Conservation (phyloP, 441 rosid genomes). For the Iberis amara region DNA sequence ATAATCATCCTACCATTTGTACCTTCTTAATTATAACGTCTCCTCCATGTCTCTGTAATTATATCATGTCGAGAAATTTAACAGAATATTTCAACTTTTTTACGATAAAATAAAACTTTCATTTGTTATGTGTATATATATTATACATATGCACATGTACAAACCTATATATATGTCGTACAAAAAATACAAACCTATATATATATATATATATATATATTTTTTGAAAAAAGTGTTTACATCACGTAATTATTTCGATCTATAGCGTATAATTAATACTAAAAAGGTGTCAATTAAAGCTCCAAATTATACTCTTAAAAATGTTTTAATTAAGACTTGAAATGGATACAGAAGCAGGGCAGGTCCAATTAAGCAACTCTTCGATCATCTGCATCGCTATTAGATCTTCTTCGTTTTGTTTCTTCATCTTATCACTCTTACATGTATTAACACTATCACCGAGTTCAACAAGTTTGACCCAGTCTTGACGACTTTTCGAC, state of each 20-base stretch:
- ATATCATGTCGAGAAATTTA: slow-evolving; percentile 12
- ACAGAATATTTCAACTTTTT: slow-evolving; percentile 3
- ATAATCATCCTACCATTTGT: slow-evolving; percentile 6
- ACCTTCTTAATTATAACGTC: slow-evolving; percentile 13
- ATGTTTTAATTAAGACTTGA: not conserved
- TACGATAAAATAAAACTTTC: not conserved
- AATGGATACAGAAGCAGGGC: slow-evolving; percentile 29
- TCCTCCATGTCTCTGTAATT: too few species aligned
- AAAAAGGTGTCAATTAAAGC: slow-evolving; percentile 1
- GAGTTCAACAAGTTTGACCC: slow-evolving; percentile 73
- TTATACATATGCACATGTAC: too few species aligned
- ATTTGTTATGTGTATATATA: too few species aligned
- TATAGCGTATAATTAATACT: not conserved
- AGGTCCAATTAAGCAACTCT: slow-evolving; percentile 60
- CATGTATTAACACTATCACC: slow-evolving; percentile 25
- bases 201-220: too few species aligned
- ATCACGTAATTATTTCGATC: slow-evolving; percentile 11
- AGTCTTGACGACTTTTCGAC: slow-evolving; percentile 38
- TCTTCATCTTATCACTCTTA: slow-evolving; percentile 19
- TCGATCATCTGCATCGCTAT: slow-evolving; percentile 76
- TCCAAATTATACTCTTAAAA: not conserved
- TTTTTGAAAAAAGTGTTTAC: not conserved
- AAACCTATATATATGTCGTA: too few species aligned
- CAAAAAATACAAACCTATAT: not conserved
- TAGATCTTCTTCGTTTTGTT: slow-evolving; percentile 46